Base-by-base conservation (phyloP, 225 moss, liverwort and hornwort genomes). In the Lunularia cruciata region DNA sequence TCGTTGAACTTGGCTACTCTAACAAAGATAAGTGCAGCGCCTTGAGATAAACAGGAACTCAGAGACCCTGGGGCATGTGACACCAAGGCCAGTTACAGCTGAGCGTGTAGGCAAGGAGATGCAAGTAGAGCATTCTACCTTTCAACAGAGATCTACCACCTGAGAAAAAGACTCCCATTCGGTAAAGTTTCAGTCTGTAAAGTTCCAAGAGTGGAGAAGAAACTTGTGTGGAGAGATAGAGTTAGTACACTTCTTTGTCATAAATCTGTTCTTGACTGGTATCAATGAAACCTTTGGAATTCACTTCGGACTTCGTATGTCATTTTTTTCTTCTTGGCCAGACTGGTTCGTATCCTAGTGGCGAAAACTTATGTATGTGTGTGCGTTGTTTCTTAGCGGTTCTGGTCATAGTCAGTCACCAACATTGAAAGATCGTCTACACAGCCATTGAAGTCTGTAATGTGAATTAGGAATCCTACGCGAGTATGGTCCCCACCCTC, bases 1-100 rank as follows among this genome's bases (percentile, higher is more conserved):
- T 53, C 73, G 56, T 60, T 72, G 66, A 57, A 77, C 72, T 67
- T 27, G 72, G 70, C 63, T 63, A 55, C 67, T 67, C 72, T 72
- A 61, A 46, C 45, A 54, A 60, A 42, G 57, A 57, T 40, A 65
- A 67, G 60, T 61, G 72, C 67, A 60, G 77, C 48, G 60, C 69
- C 69, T 69, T 47, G 57, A 55, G 40, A 57, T 30, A 42, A n/a
- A 55, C 69, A 69, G 43, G 56, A 69, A 42, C 54, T 57, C 69
- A 37, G 69, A 23, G 54, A 57, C 38, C n/a, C 69, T 69, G 54
- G 57, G 56, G 39, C 56, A 69, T 26, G 68, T 36, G 68, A 68
- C 25, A 53, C 68, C 55, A 16, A 53, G 55, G 22, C 53, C 68
- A 53, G 69, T 69, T 69, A 69, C 69, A 69, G 69, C 56, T 69